Conservation (phyloP, 768 basidiomycete genomes). For the Chalciporus pseudorubinellus region DNA sequence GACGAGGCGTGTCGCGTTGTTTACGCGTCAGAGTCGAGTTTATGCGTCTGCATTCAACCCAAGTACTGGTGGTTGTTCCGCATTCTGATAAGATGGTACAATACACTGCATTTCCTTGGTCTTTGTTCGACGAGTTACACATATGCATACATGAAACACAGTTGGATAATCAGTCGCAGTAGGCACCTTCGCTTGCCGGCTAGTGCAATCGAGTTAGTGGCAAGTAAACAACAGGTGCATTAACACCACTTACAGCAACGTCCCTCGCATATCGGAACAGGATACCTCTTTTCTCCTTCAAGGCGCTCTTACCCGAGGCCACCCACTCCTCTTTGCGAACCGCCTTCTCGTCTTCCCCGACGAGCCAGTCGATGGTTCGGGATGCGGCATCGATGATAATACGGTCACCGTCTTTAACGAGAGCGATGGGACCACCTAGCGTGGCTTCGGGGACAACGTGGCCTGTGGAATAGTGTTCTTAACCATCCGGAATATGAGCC, state of each 20-base stretch:
- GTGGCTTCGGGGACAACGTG: slow-evolving; percentile 66
- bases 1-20: too few species aligned
- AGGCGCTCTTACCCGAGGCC: slow-evolving; percentile 55
- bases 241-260: slow-evolving; percentile 67
- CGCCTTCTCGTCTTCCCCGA: slow-evolving; percentile 63
- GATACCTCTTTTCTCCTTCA: slow-evolving; percentile 72
- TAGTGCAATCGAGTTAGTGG: slow-evolving; percentile 29
- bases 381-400: slow-evolving; percentile 71
- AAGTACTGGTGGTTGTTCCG: too few species aligned
- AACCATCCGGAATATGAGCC: slow-evolving; percentile 36
- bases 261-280: slow-evolving; percentile 81
- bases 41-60: too few species aligned
- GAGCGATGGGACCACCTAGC: slow-evolving; percentile 83
- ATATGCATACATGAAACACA: slow-evolving; percentile 5
- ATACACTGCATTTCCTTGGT: background rate
- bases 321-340: slow-evolving; percentile 67
- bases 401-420: slow-evolving; percentile 79
- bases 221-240: background rate
- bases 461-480: slow-evolving; percentile 40
- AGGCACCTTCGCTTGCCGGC: slow-evolving; percentile 82
- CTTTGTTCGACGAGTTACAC: slow-evolving; percentile 7
- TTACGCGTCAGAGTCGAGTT: too few species aligned
- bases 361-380: slow-evolving; percentile 68
- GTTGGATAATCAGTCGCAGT: slow-evolving; percentile 57
- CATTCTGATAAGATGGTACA: too few species aligned